Base-by-base conservation (phyloP, 106 monocot genomes). In the Allium cepa region DNA sequence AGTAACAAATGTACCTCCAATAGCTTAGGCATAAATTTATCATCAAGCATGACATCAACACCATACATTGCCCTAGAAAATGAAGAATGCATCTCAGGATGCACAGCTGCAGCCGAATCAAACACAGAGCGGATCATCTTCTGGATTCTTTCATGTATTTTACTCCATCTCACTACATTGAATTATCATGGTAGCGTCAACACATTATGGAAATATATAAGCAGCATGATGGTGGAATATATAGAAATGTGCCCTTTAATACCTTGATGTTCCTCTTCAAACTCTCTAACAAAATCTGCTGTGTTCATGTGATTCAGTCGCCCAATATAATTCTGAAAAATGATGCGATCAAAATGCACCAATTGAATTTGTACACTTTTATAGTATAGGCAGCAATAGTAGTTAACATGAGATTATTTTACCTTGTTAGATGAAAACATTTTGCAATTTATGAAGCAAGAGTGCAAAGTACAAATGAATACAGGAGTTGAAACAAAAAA, bases 251-350 rank as follows among this genome's bases (percentile, higher is more conserved):
- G 36, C 3, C 36, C 36, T 36, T 36, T 5, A 36, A 5, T 61
- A 99, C 99, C 93, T 93, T 85, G 72, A 87, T 99, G 99, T 66
- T 99, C 99, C 64, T 78, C 76, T 74, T 93, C 89, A 74, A 99
- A 99, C 80, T 93, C 87, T 64, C 71, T 78, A 8, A 89, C 84
- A 78, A 93, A 99, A 26, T 92, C 92, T 57, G 80, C 67, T 11
- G 89, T 81, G 56, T 85, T 78, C 90, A 92, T 81, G 79, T 99
- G 97, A 81, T 93, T 89, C 45, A 99, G 47, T 69, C 80, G 81
- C 63, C 97, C 92, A 56, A 78, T 85, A 49, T 99, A 99, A 77
- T 99, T 99, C 97, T 99, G 81, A 45, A 71, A 71, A 49, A 55
- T 1, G 1, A 55, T 15, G 53, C 15, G 1, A 12, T 11, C 13